Evolutionary conservation across 345 rosid genomes (phyloP).

Genomic region (Turnera subulata): DNA sequence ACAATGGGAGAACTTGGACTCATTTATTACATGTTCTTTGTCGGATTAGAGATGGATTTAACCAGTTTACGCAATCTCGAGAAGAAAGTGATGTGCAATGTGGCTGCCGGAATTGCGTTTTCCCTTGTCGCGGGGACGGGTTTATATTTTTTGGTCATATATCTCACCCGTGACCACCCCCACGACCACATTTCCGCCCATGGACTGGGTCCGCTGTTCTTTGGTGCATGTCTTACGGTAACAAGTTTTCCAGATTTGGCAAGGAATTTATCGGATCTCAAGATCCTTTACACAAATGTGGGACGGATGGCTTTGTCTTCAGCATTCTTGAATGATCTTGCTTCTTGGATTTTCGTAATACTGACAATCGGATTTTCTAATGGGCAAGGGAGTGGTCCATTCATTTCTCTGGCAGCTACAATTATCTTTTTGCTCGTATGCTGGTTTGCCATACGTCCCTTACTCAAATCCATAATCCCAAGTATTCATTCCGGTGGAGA

Average conservation of each 20-base stretch:
- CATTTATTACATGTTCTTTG: conserved; percentile 30
- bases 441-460: conserved; percentile 37
- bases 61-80: conserved; percentile 5
- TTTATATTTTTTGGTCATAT: neutral
- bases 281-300: conserved; percentile 57
- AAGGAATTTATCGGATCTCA: conserved; percentile 51
- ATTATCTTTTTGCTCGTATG: conserved; percentile 24
- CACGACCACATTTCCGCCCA: neutral
- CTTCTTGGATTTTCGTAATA: conserved; percentile 48
- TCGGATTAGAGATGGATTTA: conserved; percentile 35
- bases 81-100: conserved; percentile 15
- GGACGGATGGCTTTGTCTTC: conserved; percentile 50
- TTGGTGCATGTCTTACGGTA: conserved; percentile 45
- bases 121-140: conserved; percentile 12
- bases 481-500: conserved; percentile 22
- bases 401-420: conserved; percentile 16
- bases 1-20: conserved; percentile 23
- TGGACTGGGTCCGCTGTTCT: conserved; percentile 28
- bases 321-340: conserved; percentile 41
- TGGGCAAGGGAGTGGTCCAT: neutral
- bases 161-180: too few species aligned
- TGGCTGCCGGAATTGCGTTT: conserved; percentile 1
- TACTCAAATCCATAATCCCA: conserved; percentile 30
- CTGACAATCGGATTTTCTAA: conserved; percentile 8
- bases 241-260: conserved; percentile 65